These are phyloP conservation scores for Penstemon eatonii DNA, from an alignment of 257 asterid genomes.

Conservation along the genomic window DNA sequence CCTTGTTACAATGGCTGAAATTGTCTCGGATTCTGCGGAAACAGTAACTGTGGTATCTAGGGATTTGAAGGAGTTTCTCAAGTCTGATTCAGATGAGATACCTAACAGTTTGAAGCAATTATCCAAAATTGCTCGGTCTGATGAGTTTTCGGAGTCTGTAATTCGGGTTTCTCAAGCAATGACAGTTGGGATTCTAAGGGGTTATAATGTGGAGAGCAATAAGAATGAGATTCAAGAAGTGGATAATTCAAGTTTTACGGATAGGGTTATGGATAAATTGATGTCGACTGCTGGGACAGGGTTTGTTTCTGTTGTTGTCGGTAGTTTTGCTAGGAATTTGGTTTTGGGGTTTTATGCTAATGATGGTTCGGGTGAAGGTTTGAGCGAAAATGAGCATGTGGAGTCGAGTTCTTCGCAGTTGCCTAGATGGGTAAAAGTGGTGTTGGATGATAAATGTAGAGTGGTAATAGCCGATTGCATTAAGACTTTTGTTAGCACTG, in stretches of 20 bases:
- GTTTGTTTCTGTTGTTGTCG: constrained; percentile 73
- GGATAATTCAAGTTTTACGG: constrained; percentile 42
- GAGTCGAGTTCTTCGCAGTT: constrained; percentile 36
- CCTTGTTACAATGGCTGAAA: constrained; percentile 66
- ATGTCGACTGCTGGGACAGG: constrained; percentile 82
- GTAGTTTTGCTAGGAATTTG: constrained; percentile 84
- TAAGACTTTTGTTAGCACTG: constrained; percentile 76
- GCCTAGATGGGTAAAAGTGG: constrained; percentile 60
- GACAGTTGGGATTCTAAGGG: constrained; percentile 73
- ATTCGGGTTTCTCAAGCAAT: constrained; percentile 55
- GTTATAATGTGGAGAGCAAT: constrained; percentile 42
- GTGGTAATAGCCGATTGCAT: constrained; percentile 72
- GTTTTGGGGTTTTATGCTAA: constrained; percentile 65
- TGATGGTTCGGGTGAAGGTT: constrained; percentile 37
- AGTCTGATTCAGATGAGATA: constrained; percentile 78
- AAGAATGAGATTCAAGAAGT: constrained; percentile 42
- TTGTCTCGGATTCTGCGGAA: constrained; percentile 78
- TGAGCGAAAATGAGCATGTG: constrained; percentile 33
- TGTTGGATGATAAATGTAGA: constrained; percentile 64
- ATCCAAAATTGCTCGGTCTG: constrained; percentile 70
- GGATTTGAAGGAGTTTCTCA: constrained; percentile 85
- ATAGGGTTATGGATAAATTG: constrained; percentile 70
- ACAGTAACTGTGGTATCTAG: constrained; percentile 58
- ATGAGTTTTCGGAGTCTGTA: constrained; percentile 58
- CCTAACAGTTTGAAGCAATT: constrained; percentile 87